These are phyloP conservation scores for Orobanche coerulescens DNA, from an alignment of 257 asterid species.

Conservation along the genomic window DNA sequence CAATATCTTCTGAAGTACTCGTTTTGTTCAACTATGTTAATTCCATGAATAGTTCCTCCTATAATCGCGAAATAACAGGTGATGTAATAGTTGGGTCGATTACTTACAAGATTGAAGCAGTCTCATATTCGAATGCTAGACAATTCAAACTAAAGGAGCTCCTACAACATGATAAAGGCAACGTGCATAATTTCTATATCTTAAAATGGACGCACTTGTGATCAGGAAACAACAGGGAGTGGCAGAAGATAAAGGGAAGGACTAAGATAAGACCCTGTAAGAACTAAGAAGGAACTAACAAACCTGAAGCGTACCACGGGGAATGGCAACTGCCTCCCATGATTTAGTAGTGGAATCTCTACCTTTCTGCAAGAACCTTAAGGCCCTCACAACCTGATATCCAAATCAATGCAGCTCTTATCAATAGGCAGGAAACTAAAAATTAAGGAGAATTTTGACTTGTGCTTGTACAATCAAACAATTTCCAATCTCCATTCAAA, in stretches of 20 bases:
- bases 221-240: constrained; percentile 5
- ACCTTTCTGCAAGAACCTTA: constrained; percentile 66
- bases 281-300: constrained; percentile 43
- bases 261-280: constrained; percentile 13
- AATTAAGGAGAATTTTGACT: background rate
- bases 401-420: constrained; percentile 24
- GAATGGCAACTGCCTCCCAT: constrained; percentile 82
- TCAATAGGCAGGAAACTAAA: constrained; percentile 1
- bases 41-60: background rate
- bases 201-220: background rate
- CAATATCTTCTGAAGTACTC: background rate
- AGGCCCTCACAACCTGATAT: constrained; percentile 88
- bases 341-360: constrained; percentile 39
- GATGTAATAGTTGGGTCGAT: background rate
- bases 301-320: constrained; percentile 99
- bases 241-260: background rate
- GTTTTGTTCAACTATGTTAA: background rate
- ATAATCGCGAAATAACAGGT: background rate
- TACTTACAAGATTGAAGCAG: background rate
- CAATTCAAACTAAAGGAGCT: constrained; percentile 12
- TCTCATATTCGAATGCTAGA: constrained; percentile 12
- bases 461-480: background rate
- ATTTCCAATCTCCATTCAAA: constrained; percentile 1
- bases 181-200: constrained; percentile 1
- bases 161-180: constrained; percentile 14